Evolutionary conservation across 257 asterid species (phyloP), one percentile per base, ranked within the genome.

Genomic region (Thymus quinquecostatus): DNA sequence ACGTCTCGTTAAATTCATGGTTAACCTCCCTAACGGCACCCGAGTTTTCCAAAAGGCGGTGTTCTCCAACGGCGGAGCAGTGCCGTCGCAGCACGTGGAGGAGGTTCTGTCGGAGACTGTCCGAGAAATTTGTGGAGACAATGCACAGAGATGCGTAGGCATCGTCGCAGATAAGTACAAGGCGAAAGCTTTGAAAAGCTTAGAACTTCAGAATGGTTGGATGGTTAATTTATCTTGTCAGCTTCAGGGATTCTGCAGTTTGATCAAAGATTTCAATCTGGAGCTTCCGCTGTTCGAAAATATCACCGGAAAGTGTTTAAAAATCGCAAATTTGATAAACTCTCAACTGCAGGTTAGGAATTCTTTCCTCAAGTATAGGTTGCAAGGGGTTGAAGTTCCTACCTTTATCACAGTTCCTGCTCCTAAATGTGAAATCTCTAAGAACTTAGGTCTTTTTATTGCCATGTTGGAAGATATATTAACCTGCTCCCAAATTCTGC

Each of bases 1-100:
- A 28, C 71, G 72, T 34, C 69, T 89, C 74, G 79, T 91, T 50
- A 89, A 82, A 63, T 83, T 87, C 40, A 74, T 68, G 67, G 88
- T 85, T 12, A 92, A 89, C 74, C 95, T 92, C 14, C 97, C 97
- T 29, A 92, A 92, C 32, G 96, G 96, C 57, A 82, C 86, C n/a
- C 80, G 78, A 45, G 90, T 86, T 56, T 89, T 92, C 77, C 89
- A 82, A 34, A 85, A 83, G 90, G 90, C 80, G 11, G 81, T 86
- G 8, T 83, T 64, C 66, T 53, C 75, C 4, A 81, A 81, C 1
- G 81, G 87, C 6, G 87, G 86, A 2, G 50, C 72, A 3, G 83
- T 85, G 76, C 92, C 95, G 13, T 68, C 95, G 2, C 81, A 89
- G 59, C 85, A 87, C 34, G 96, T 83, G 2, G 97, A 92, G 83